Evolutionary conservation across 208 protist genomes (phyloP).

Genomic region (Naegleria gruberi): DNA sequence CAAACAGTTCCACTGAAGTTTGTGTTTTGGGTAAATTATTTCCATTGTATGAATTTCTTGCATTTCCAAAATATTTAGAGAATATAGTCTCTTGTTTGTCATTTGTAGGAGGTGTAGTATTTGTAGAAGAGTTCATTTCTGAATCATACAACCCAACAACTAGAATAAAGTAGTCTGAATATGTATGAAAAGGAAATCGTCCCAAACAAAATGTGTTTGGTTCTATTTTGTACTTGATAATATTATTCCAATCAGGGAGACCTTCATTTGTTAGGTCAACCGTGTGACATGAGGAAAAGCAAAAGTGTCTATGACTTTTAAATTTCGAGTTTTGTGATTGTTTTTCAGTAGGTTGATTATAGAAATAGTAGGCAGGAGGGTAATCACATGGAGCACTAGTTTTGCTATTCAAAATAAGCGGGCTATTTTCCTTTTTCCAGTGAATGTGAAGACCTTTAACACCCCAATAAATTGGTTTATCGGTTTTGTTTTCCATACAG

Average conservation of each 20-base stretch:
- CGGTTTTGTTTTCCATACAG: conserved; percentile 8
- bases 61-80: not conserved
- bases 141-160: not conserved
- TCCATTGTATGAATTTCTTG: not conserved
- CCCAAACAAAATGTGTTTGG: conserved; percentile 21
- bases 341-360: not conserved
- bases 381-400: not conserved
- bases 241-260: not conserved
- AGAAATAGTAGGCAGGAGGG: not conserved
- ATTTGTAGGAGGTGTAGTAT: not conserved
- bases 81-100: not conserved
- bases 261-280: not conserved
- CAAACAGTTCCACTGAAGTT: not conserved
- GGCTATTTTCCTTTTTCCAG: not conserved
- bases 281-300: not conserved
- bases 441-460: not conserved
- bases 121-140: not conserved
- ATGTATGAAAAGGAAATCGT: not conserved
- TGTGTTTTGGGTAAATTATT: not conserved
- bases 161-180: conserved; percentile 4
- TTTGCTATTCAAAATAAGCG: not conserved
- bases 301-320: not conserved
- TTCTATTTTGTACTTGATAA: not conserved
- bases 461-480: not conserved
- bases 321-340: not conserved